Evolutionary conservation across 306 rosid species (phyloP), one percentile per base, ranked within the genome.

Genomic region (Quercus variabilis): DNA sequence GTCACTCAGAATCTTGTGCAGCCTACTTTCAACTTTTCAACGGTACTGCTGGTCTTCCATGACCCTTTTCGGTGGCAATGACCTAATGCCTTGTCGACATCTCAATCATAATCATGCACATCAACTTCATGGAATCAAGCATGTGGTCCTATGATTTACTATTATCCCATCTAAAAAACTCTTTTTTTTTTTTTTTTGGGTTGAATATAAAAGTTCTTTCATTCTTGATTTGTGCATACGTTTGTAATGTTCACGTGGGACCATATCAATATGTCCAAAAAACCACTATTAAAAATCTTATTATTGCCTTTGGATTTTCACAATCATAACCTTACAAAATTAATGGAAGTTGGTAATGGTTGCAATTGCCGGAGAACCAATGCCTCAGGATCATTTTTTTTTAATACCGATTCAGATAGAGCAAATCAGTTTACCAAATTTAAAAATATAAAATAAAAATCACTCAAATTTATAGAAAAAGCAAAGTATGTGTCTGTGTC

Each of bases 31-130:
- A 78, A 52, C 68, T 75, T 57, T 23, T 2, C 49, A 74, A 73
- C 57, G 5, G 38, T 4, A 65, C 69, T 4, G 72, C 62, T 74
- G 14, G 72, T 54, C 41, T 26, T 55, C 21, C 20, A 1, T 14
- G 18, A 2, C 11, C 64, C 12, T 55, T 83, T 68, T 55, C 23
- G 69, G 49, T 70, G 83, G 84, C 31, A 31, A 79, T 35, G 23
- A 52, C 82, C 73, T 73, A n/a, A 71, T 78, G 71, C 12, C n/a
- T 2, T 73, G 62, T 82, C 55, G 78, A 78, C 67, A 69, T 74
- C 20, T 30, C 85, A 79, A 75, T 84, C 83, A 65, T 59, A 62
- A 14, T 80, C 79, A 21, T 28, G 2, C 28, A n/a, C 43, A 46
- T 57, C 23, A 60, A 33, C 10, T 54, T 59, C 43, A 43, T 63